A percentile compares a stretch with the other conserved stretches of the same genome.
phyloP scores from a whole-genome alignment of 148 eudicot species.

The Chenopodium quinoa region DNA sequence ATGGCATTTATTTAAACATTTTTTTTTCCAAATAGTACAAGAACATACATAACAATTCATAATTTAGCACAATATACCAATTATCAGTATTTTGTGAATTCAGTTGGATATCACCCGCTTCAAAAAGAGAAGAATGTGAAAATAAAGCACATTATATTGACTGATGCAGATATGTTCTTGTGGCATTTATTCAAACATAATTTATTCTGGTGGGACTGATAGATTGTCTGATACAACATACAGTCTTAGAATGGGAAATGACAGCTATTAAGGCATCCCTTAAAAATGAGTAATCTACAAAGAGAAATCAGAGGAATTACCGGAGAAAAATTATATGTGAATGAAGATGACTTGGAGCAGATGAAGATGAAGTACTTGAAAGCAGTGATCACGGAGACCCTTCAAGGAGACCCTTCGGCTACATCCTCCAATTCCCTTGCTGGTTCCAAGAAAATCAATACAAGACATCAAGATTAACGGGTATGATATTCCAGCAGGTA shows the following conservation, averaged over 20 bases:
- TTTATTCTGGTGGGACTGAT: slow-evolving; percentile 23
- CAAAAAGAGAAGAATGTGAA: too few species aligned
- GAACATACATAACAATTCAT: too few species aligned
- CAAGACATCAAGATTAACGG: slow-evolving; percentile 12
- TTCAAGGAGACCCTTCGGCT: slow-evolving; percentile 19
- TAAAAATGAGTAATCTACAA: slow-evolving; percentile 17
- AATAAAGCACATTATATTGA: too few species aligned
- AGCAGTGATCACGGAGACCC: slow-evolving; percentile 23
- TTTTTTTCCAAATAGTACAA: too few species aligned
- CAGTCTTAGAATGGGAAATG: slow-evolving; percentile 32
- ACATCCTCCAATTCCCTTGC: slow-evolving; percentile 27
- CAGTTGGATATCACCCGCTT: too few species aligned
- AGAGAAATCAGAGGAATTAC: slow-evolving; percentile 26
- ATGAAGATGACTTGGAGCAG: slow-evolving; percentile 22
- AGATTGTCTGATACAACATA: slow-evolving; percentile 12
- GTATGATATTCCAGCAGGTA: slow-evolving; percentile 22
- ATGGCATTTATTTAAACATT: background rate
- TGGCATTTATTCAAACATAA: slow-evolving; percentile 12
- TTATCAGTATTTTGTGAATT: too few species aligned
- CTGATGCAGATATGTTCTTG: background rate
- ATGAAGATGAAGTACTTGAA: slow-evolving; percentile 21
- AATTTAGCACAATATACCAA: too few species aligned
- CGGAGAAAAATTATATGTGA: slow-evolving; percentile 5
- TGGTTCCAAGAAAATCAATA: slow-evolving; percentile 15
- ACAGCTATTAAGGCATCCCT: slow-evolving; percentile 25